Conservation (phyloP, 305 asterid genomes). For the Fraxinus greggii region DNA sequence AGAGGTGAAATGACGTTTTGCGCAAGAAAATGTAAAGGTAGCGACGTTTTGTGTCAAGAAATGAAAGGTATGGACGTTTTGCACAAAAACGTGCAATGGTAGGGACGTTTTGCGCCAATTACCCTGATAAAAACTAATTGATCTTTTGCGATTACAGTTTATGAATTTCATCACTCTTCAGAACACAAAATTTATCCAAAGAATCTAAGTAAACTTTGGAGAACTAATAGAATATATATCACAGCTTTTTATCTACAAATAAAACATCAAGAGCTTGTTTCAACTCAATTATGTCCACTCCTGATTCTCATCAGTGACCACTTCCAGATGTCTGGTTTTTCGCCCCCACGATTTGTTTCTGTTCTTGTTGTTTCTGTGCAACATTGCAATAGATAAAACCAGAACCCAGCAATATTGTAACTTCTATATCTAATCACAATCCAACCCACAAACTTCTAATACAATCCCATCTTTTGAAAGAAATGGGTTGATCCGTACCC, state of each 20-base stretch:
- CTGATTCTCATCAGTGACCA: not conserved
- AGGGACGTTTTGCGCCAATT: too few species aligned
- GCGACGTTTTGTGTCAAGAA: too few species aligned
- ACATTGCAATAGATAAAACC: slow-evolving; percentile 8
- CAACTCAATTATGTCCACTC: not conserved
- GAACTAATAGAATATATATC: slow-evolving; percentile 8
- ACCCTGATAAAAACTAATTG: slow-evolving; percentile 14
- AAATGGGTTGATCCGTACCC: slow-evolving; percentile 57
- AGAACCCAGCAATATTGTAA: not conserved
- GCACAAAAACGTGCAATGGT: too few species aligned
- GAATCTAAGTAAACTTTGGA: slow-evolving; percentile 17
- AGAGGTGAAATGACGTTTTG: too few species aligned
- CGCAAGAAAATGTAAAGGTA: too few species aligned
- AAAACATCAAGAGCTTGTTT: slow-evolving; percentile 4
- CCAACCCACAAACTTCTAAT: slow-evolving; percentile 57
- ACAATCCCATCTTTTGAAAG: slow-evolving; percentile 38
- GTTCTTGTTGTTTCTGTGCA: slow-evolving; percentile 8
- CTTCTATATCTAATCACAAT: slow-evolving; percentile 34
- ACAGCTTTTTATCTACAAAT: slow-evolving; percentile 25
- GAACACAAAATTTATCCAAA: slow-evolving; percentile 21
- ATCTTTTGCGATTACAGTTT: slow-evolving; percentile 13
- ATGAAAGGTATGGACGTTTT: too few species aligned
- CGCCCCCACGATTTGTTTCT: not conserved
- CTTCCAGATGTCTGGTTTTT: not conserved
- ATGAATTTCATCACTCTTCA: not conserved